These are phyloP conservation scores for Vitis rotundifolia DNA, from an alignment of 164 flowering plant species.

Conservation along the genomic window DNA sequence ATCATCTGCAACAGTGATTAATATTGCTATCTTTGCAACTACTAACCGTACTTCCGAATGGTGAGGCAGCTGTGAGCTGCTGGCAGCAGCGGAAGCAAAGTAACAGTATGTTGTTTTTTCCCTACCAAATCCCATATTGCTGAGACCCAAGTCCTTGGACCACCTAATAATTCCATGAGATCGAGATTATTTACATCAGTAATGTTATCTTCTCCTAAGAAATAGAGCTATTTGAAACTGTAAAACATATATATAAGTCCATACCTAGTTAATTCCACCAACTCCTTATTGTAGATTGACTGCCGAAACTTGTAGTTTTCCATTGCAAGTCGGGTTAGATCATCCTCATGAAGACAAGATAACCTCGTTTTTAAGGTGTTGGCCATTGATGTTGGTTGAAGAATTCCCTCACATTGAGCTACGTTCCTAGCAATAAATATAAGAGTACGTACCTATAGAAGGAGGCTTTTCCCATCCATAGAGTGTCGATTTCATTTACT, in stretches of 20 bases:
- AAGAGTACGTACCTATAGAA: conserved; percentile 14
- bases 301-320: conserved; percentile 30
- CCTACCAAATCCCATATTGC: conserved; percentile 27
- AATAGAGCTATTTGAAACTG: too few species aligned
- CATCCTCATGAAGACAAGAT: conserved; percentile 9
- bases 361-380: conserved; percentile 19
- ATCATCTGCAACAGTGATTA: conserved; percentile 29
- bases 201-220: not conserved
- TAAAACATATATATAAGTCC: too few species aligned
- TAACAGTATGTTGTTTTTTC: conserved; percentile 41
- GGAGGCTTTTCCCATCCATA: conserved; percentile 25
- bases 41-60: conserved; percentile 12
- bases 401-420: too few species aligned
- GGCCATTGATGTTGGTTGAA: too few species aligned
- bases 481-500: conserved; percentile 9
- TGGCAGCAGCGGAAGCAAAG: conserved; percentile 29
- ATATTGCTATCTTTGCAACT: conserved; percentile 12
- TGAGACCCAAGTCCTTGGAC: conserved; percentile 26
- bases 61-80: conserved; percentile 7
- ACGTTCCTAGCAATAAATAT: too few species aligned
- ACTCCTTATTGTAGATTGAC: conserved; percentile 26
- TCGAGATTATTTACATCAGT: too few species aligned
- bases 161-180: conserved; percentile 24
- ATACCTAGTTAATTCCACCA: conserved; percentile 40
- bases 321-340: conserved; percentile 33